These are phyloP conservation scores for Flueggea neowawraea DNA, from an alignment of 441 rosid genomes.

Conservation along the genomic window DNA sequence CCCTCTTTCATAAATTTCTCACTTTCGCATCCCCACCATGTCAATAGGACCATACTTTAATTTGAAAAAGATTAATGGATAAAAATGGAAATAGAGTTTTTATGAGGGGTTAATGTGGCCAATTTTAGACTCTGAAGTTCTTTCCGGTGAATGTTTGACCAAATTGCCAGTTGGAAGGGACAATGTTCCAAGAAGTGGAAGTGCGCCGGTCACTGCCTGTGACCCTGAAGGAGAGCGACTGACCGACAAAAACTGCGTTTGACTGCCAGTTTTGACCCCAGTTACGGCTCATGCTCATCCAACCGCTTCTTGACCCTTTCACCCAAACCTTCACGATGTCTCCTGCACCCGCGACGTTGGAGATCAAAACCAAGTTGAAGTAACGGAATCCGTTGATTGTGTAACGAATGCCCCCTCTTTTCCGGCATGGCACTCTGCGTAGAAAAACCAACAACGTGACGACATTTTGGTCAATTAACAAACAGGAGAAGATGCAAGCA, in stretches of 20 bases:
- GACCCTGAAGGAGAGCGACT: conserved; percentile 59
- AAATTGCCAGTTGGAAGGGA: conserved; percentile 59
- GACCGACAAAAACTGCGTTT: conserved; percentile 51
- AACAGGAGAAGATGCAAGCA: too few species aligned
- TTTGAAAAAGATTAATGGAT: neutral
- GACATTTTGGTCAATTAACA: conserved; percentile 15
- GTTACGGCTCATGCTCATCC: conserved; percentile 78
- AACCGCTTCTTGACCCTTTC: conserved; percentile 51
- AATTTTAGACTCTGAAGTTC: conserved; percentile 49
- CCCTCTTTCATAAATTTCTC: too few species aligned
- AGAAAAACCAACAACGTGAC: neutral
- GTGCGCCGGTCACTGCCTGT: conserved; percentile 57
- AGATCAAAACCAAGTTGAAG: conserved; percentile 64
- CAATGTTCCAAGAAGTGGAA: conserved; percentile 69
- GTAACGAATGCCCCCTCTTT: conserved; percentile 65
- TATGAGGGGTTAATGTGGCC: neutral
- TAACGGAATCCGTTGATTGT: conserved; percentile 74
- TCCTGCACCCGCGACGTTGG: conserved; percentile 75
- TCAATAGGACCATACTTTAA: too few species aligned
- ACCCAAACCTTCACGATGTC: conserved; percentile 58
- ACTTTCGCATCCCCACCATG: too few species aligned
- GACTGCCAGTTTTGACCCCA: conserved; percentile 84
- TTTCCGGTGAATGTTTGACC: conserved; percentile 78
- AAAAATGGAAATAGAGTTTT: neutral
- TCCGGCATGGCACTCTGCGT: conserved; percentile 68